phyloP scores from a whole-genome alignment of 768 basidiomycete species.

The Boletus pseudo-olivaceus region DNA sequence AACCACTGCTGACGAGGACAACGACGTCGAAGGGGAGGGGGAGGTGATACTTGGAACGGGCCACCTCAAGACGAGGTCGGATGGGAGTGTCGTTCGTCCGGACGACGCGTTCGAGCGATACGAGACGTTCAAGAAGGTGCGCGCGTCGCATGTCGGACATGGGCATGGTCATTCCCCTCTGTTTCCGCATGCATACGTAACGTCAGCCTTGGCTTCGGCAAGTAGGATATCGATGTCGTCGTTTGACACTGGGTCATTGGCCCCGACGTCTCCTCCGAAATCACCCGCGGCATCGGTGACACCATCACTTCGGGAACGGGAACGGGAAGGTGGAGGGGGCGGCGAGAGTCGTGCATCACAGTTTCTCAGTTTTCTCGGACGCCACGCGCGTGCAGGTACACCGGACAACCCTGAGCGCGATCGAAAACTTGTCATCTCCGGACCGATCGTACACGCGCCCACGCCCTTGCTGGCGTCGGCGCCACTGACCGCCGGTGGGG shows the following conservation, averaged over 20 bases:
- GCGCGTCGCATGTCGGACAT: slow-evolving; percentile 25
- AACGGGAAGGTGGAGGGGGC: slow-evolving; percentile 9
- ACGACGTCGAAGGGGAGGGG: neutral
- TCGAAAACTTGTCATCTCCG: slow-evolving; percentile 58
- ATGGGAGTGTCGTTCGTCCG: slow-evolving; percentile 32
- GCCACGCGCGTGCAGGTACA: slow-evolving; percentile 42
- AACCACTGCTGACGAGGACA: neutral
- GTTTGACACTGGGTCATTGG: slow-evolving; percentile 37
- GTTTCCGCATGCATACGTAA: neutral
- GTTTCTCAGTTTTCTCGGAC: slow-evolving; percentile 62
- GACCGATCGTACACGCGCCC: slow-evolving; percentile 48
- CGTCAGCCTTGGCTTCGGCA: neutral
- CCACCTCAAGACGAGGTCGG: slow-evolving; percentile 11
- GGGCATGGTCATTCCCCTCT: slow-evolving; percentile 5
- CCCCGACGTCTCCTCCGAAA: slow-evolving; percentile 40
- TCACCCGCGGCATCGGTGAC: slow-evolving; percentile 33
- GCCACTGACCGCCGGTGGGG: neutral
- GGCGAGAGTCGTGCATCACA: slow-evolving; percentile 40
- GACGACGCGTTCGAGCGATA: slow-evolving; percentile 91
- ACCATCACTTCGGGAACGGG: slow-evolving; percentile 26
- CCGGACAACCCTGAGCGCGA: slow-evolving; percentile 46
- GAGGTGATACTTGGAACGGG: neutral
- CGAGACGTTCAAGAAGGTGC: slow-evolving; percentile 69
- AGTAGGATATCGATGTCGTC: slow-evolving; percentile 67
- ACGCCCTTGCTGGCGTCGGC: slow-evolving; percentile 13